Evolutionary conservation across 208 protist genomes (phyloP).

Genomic region (Herpetomonas samuelpessoai): DNA sequence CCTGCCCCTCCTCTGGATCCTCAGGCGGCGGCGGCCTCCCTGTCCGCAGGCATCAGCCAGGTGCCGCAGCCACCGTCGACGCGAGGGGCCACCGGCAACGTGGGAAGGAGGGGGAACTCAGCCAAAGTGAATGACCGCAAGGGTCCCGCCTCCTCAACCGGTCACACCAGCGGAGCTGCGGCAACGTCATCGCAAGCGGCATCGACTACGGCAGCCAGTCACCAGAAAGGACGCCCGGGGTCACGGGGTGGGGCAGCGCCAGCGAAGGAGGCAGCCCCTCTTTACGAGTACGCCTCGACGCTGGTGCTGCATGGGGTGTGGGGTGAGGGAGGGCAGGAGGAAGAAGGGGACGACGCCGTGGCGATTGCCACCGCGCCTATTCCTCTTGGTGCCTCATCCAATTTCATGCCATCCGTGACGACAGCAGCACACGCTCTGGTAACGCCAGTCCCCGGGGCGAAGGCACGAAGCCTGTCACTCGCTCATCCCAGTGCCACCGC

Average conservation of each 20-base stretch:
- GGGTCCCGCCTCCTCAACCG: neutral
- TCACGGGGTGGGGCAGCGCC: constrained; percentile 2
- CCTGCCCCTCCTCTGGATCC: neutral
- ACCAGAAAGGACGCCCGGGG: constrained; percentile 16
- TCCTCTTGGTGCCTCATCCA: neutral
- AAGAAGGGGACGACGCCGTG: neutral
- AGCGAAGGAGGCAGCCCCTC: neutral
- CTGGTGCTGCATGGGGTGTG: constrained; percentile 29
- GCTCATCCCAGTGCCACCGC: too few species aligned
- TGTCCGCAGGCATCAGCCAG: constrained; percentile 3
- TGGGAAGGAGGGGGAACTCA: neutral
- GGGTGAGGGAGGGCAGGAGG: constrained; percentile 13
- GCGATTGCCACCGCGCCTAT: neutral
- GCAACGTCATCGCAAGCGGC: too few species aligned
- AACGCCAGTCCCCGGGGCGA: neutral
- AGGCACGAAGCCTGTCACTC: too few species aligned
- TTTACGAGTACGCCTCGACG: constrained; percentile 27
- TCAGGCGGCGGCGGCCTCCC: constrained; percentile 1
- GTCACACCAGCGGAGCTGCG: neutral
- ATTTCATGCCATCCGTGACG: neutral
- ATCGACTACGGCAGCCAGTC: constrained; percentile 8
- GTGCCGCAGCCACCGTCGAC: neutral
- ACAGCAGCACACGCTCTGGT: too few species aligned
- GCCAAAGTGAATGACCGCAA: neutral
- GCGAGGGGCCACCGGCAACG: neutral